Evolutionary conservation across 768 basidiomycete species (phyloP).

Genomic region (Suillus plorans): DNA sequence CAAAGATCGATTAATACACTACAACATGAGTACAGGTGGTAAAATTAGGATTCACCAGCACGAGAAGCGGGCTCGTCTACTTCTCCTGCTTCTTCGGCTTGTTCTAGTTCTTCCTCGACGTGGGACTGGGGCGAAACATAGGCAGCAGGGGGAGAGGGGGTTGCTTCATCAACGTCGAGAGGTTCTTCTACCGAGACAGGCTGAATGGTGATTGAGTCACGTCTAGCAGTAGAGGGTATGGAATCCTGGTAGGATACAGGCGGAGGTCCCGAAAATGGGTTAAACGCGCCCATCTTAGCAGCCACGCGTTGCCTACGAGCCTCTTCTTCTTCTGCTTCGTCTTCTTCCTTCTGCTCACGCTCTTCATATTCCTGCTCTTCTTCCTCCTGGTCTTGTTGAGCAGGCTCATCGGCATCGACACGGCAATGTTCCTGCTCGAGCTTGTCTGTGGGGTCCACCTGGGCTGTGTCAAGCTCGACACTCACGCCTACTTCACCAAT

Average conservation of each 20-base stretch:
- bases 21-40: constrained; percentile 11
- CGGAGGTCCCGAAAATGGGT: constrained; percentile 48
- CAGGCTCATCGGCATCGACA: constrained; percentile 8
- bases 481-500: constrained; percentile 8
- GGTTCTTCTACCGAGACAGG: constrained; percentile 7
- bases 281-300: constrained; percentile 60
- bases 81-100: constrained; percentile 16
- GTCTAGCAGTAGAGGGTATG: neutral
- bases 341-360: constrained; percentile 11
- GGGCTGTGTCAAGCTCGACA: constrained; percentile 7
- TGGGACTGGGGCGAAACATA: constrained; percentile 9
- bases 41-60: constrained; percentile 46
- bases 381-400: constrained; percentile 13
- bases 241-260: constrained; percentile 17
- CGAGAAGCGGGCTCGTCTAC: constrained; percentile 15
- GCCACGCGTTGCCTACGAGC: constrained; percentile 57
- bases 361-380: constrained; percentile 12
- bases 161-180: constrained; percentile 18
- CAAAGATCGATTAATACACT: constrained; percentile 29
- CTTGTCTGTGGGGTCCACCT: constrained; percentile 11
- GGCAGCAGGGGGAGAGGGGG: constrained; percentile 15
- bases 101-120: constrained; percentile 17
- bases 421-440: constrained; percentile 16
- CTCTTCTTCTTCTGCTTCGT: constrained; percentile 55
- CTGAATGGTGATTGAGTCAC: constrained; percentile 13